Percentiles rank a stretch among this genome's conserved stretches.
phyloP scores from a whole-genome alignment of 2,329 filamentous ascomycete genomes.

The Exophiala mesophila region DNA sequence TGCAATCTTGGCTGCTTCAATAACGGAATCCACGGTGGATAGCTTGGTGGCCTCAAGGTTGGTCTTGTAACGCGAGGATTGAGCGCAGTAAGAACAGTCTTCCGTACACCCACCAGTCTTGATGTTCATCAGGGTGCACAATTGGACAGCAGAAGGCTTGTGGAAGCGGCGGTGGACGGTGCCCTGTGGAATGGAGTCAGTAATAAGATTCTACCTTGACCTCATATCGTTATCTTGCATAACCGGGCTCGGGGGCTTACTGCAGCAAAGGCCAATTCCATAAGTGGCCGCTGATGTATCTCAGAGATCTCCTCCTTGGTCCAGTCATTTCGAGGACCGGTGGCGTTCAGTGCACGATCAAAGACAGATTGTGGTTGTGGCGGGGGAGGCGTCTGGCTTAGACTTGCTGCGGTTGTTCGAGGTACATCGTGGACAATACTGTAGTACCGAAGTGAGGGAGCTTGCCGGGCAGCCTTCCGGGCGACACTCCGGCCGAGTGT shows the following conservation, averaged over 20 bases:
- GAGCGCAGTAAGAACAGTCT: conserved; percentile 89
- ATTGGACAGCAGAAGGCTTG: conserved; percentile 75
- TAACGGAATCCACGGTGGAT: conserved; percentile 68
- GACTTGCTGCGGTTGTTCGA: conserved; percentile 12
- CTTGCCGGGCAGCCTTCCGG: conserved; percentile 15
- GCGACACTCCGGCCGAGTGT: conserved; percentile 19
- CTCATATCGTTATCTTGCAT: neutral
- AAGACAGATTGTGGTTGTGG: conserved; percentile 27
- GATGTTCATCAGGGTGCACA: conserved; percentile 95
- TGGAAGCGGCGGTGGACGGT: conserved; percentile 80
- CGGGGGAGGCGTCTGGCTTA: conserved; percentile 19
- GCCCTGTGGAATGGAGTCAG: conserved; percentile 48
- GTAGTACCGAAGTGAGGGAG: conserved; percentile 17
- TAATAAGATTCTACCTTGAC: neutral
- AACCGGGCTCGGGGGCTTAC: too few species aligned
- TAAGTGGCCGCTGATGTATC: conserved; percentile 75
- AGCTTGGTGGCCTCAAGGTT: conserved; percentile 76
- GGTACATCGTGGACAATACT: conserved; percentile 28
- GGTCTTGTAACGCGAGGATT: conserved; percentile 74
- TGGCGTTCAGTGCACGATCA: conserved; percentile 55
- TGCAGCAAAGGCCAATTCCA: conserved; percentile 71
- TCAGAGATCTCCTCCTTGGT: conserved; percentile 73
- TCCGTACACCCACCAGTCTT: conserved; percentile 90
- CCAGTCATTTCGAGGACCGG: conserved; percentile 66
- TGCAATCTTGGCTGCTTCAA: conserved; percentile 70